Conservation (phyloP, 257 asterid species). For the Nicotiana otophora region DNA sequence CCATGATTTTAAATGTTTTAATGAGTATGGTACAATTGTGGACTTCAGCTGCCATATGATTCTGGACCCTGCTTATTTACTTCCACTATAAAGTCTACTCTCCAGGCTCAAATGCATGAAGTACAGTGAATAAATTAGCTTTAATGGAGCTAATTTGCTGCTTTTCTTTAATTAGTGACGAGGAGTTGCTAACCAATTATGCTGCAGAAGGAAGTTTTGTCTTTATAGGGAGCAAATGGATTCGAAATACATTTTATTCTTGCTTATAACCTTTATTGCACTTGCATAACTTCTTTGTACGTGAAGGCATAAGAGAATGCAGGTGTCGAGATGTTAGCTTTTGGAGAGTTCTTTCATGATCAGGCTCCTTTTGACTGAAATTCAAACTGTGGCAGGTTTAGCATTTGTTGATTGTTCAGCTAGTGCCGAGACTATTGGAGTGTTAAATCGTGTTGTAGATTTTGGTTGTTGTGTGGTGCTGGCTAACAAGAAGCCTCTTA, state of each 20-base stretch:
- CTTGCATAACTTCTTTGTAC: not conserved
- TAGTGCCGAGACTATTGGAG: conserved; percentile 61
- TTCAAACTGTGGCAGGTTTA: conserved; percentile 47
- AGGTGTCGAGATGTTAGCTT: not conserved
- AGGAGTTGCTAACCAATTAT: not conserved
- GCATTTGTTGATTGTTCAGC: conserved; percentile 89
- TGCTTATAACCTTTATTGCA: not conserved
- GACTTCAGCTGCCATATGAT: not conserved
- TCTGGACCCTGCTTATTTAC: not conserved
- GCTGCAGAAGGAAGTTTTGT: not conserved
- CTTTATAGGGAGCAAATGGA: not conserved
- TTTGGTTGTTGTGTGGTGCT: conserved; percentile 67
- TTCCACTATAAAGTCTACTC: not conserved
- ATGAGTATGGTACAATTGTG: not conserved
- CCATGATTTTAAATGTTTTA: not conserved
- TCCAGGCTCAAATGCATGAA: not conserved
- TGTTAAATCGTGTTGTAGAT: conserved; percentile 49
- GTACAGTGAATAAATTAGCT: not conserved
- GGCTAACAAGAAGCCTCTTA: conserved; percentile 91
- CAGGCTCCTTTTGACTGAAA: not conserved
- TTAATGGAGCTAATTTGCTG: not conserved
- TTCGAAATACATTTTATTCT: not conserved
- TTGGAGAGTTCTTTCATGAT: not conserved
- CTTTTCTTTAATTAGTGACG: no score
- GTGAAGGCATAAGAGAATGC: not conserved